A percentile compares a stretch with the other conserved stretches of the same genome.
Conservation (phyloP, 2,329 filamentous ascomycete genomes). For the Lachnum nothofagi region DNA sequence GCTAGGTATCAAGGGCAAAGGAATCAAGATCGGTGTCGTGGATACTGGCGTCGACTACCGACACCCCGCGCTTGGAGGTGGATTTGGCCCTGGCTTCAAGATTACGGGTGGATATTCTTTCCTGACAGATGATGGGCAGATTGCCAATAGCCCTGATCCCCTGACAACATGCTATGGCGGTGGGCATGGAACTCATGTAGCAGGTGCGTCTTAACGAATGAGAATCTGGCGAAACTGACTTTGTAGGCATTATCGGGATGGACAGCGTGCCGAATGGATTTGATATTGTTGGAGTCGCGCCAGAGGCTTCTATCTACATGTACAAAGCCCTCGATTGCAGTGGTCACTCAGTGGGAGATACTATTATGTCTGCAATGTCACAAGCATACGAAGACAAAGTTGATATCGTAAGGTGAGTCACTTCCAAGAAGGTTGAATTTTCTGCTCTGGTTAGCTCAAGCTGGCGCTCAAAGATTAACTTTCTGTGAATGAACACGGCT, state of each 20-base stretch:
- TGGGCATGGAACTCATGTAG: slow-evolving; percentile 25
- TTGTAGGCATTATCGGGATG: slow-evolving; percentile 23
- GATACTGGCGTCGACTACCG: slow-evolving; percentile 50
- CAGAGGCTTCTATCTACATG: slow-evolving; percentile 22
- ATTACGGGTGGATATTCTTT: slow-evolving; percentile 54
- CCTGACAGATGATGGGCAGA: slow-evolving; percentile 43
- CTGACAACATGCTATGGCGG: slow-evolving; percentile 18
- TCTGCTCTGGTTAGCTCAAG: no score
- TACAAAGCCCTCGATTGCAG: slow-evolving; percentile 23
- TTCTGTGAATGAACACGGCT: no score
- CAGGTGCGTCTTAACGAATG: slow-evolving; percentile 9
- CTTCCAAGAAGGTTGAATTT: no score
- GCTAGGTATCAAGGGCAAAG: slow-evolving; percentile 42
- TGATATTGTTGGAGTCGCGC: slow-evolving; percentile 21
- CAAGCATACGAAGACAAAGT: slow-evolving; percentile 21
- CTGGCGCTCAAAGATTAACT: no score
- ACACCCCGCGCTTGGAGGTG: slow-evolving; percentile 59
- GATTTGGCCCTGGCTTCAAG: slow-evolving; percentile 55
- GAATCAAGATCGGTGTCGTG: slow-evolving; percentile 39
- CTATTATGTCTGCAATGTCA: slow-evolving; percentile 20
- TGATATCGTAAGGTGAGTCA: no score
- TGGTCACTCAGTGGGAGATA: slow-evolving; percentile 15
- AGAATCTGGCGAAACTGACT: not conserved
- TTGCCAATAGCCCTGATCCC: slow-evolving; percentile 14
- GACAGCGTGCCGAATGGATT: slow-evolving; percentile 9